These are phyloP conservation scores for Aspergillus awamori DNA, from an alignment of 2,329 filamentous ascomycete genomes.

Conservation along the genomic window DNA sequence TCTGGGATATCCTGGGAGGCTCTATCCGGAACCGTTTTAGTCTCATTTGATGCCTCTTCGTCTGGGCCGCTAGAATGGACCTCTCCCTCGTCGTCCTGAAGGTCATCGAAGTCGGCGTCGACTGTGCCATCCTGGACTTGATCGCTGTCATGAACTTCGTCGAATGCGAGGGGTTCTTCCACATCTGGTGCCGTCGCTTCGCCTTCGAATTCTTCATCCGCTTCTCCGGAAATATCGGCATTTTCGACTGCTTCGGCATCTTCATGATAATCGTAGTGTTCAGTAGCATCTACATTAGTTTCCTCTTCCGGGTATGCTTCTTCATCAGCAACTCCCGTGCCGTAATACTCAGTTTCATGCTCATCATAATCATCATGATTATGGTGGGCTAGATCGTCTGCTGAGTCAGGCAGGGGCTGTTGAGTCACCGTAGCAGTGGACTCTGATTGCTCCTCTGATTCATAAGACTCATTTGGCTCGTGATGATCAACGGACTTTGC, in stretches of 20 bases:
- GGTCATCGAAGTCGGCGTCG: slow-evolving; percentile 17
- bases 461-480: slow-evolving; percentile 24
- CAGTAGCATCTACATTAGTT: slow-evolving; percentile 15
- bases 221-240: slow-evolving; percentile 13
- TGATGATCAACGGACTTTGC: slow-evolving; percentile 4
- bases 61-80: slow-evolving; percentile 16
- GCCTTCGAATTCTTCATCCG: background rate
- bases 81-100: slow-evolving; percentile 17
- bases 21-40: slow-evolving; percentile 23
- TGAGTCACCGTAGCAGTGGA: slow-evolving; percentile 33
- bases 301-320: slow-evolving; percentile 24
- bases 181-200: slow-evolving; percentile 14
- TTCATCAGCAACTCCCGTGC: slow-evolving; percentile 22
- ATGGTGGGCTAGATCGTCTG: slow-evolving; percentile 15
- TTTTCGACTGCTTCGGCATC: slow-evolving; percentile 18
- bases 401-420: slow-evolving; percentile 17
- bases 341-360: slow-evolving; percentile 39
- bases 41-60: slow-evolving; percentile 21
- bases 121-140: slow-evolving; percentile 18
- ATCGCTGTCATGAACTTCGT: slow-evolving; percentile 14
- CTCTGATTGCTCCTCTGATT: slow-evolving; percentile 36
- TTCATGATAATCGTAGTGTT: slow-evolving; percentile 10
- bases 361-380: slow-evolving; percentile 35
- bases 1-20: slow-evolving; percentile 12
- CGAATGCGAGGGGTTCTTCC: slow-evolving; percentile 15